phyloP scores from a whole-genome alignment of 345 rosid species.

The Boechera divaricarpa region DNA sequence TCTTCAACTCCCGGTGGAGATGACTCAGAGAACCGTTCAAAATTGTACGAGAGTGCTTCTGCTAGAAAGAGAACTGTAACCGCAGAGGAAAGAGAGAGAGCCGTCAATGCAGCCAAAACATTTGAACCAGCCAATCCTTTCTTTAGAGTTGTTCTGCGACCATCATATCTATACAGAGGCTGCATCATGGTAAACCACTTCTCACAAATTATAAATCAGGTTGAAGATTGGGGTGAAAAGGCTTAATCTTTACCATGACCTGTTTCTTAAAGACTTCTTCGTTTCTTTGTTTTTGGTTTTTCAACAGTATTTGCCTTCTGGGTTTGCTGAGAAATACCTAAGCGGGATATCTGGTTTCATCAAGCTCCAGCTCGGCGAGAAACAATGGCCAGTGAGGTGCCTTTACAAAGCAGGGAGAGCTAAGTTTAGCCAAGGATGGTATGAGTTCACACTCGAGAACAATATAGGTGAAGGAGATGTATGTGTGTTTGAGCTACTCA shows the following conservation, averaged over 20 bases:
- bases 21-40: constrained; percentile 55
- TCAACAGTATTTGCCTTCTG: constrained; percentile 76
- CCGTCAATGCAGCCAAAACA: constrained; percentile 68
- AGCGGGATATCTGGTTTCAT: constrained; percentile 84
- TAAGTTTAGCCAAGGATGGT: constrained; percentile 89
- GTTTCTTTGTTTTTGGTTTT: constrained; percentile 2
- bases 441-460: constrained; percentile 81
- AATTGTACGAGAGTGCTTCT: constrained; percentile 78
- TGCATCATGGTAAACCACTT: constrained; percentile 73
- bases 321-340: constrained; percentile 79
- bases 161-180: constrained; percentile 78
- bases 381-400: constrained; percentile 88
- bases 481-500: constrained; percentile 77
- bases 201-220: neutral
- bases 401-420: constrained; percentile 86
- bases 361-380: constrained; percentile 72
- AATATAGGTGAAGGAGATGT: constrained; percentile 89
- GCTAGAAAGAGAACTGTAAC: constrained; percentile 77
- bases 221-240: neutral
- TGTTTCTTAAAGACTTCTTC: neutral
- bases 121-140: constrained; percentile 75
- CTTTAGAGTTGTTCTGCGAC: constrained; percentile 84
- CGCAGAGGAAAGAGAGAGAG: constrained; percentile 76
- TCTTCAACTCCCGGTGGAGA: constrained; percentile 50
- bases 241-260: neutral